Conservation (phyloP, 371 early-diverging fungal species). For the Lichtheimia ornata region DNA sequence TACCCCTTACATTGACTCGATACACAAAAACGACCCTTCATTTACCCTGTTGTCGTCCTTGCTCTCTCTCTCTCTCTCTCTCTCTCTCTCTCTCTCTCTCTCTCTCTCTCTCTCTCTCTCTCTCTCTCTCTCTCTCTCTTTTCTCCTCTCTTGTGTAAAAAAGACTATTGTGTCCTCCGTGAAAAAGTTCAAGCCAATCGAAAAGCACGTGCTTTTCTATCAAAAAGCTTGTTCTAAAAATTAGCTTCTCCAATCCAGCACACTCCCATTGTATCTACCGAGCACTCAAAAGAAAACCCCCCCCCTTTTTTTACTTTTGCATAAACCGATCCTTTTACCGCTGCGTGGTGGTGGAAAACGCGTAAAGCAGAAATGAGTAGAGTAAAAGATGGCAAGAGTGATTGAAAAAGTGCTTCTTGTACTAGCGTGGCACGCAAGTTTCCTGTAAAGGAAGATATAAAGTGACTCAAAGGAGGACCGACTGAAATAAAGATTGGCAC, state of each 20-base stretch:
- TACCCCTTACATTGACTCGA: not conserved
- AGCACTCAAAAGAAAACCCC: not conserved
- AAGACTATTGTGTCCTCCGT: not conserved
- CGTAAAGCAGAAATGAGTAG: not conserved
- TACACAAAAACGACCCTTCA: not conserved
- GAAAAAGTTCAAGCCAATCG: not conserved
- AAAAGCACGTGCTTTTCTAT: not conserved
- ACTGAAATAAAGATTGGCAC: not conserved
- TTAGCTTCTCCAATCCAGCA: not conserved
- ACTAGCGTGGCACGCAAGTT: not conserved
- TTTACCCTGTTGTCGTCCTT: not conserved
- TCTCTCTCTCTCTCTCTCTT: not conserved
- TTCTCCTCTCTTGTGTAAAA: no score
- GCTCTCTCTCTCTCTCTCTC: not conserved
- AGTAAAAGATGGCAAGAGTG: not conserved
- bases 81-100: not conserved
- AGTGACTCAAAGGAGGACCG: constrained; percentile 9
- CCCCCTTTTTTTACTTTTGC: not conserved
- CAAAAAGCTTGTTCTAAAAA: not conserved
- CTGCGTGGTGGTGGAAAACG: not conserved
- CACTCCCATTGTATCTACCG: not conserved
- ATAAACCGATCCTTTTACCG: not conserved
- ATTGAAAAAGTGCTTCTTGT: no score
- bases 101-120: not conserved
- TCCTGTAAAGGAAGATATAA: constrained; percentile 13